phyloP scores from a whole-genome alignment of 352 stramenopile species.

The Pythium phragmitis region DNA sequence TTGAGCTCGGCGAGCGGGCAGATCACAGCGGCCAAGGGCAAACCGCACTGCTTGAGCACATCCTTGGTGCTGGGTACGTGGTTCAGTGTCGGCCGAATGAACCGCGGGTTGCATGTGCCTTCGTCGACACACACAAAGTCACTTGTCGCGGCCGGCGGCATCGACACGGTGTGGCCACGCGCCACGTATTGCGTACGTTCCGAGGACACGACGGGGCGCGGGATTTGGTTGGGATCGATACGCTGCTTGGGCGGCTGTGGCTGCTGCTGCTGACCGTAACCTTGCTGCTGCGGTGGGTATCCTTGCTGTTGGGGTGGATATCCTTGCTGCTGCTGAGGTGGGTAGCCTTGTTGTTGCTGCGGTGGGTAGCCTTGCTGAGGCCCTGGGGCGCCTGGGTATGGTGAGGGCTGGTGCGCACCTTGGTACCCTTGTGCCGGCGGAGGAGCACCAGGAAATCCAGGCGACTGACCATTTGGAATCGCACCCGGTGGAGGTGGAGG shows the following conservation, averaged over 20 bases:
- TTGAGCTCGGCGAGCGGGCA: constrained; percentile 80
- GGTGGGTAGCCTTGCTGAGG: constrained; percentile 18
- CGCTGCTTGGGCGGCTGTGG: constrained; percentile 57
- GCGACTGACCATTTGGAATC: constrained; percentile 18
- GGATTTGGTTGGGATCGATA: constrained; percentile 89
- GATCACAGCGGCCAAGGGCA: constrained; percentile 82
- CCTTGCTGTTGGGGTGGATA: constrained; percentile 23
- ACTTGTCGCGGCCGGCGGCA: constrained; percentile 72
- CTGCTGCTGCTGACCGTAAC: constrained; percentile 4
- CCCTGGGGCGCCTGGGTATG: constrained; percentile 4
- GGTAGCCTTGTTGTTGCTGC: constrained; percentile 28
- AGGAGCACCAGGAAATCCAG: background rate
- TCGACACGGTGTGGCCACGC: constrained; percentile 78
- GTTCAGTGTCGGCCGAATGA: constrained; percentile 87
- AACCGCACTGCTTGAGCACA: constrained; percentile 68
- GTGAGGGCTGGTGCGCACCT: background rate
- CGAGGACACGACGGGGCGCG: constrained; percentile 63
- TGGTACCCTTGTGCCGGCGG: constrained; percentile 6
- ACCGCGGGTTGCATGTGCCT: constrained; percentile 87
- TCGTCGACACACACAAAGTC: constrained; percentile 85
- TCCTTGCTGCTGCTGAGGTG: background rate
- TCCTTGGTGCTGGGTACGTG: constrained; percentile 77
- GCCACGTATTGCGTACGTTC: constrained; percentile 78
- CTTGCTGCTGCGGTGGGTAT: constrained; percentile 20
- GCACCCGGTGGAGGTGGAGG: constrained; percentile 14